Conservation (phyloP, 441 rosid species). For the Daphne laureola region DNA sequence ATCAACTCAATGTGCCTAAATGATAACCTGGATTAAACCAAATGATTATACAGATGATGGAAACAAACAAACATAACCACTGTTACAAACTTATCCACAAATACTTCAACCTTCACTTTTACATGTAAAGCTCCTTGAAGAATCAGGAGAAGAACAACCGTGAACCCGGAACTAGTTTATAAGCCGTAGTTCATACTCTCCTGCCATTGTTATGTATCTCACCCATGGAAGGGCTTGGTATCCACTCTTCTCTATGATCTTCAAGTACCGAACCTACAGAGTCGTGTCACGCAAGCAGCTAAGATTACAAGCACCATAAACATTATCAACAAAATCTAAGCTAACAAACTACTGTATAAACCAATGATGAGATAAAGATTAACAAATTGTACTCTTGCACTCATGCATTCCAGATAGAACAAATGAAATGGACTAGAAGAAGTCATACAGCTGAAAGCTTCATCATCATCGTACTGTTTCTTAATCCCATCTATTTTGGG, state of each 20-base stretch:
- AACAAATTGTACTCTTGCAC: too few species aligned
- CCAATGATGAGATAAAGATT: too few species aligned
- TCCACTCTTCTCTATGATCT: conserved; percentile 83
- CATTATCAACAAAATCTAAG: too few species aligned
- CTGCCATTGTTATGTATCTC: conserved; percentile 84
- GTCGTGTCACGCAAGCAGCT: background rate
- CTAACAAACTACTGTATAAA: too few species aligned
- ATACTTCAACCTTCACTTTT: background rate
- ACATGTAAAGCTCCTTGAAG: conserved; percentile 12
- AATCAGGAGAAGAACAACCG: too few species aligned
- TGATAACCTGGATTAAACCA: background rate
- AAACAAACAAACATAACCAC: background rate
- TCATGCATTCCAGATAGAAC: too few species aligned
- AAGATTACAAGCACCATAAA: too few species aligned
- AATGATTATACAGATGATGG: background rate
- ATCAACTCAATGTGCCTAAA: background rate
- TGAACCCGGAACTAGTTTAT: conserved; percentile 8
- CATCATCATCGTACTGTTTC: too few species aligned
- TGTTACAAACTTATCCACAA: background rate
- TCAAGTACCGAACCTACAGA: conserved; percentile 66
- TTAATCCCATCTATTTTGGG: too few species aligned
- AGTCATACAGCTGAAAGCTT: too few species aligned
- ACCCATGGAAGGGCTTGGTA: conserved; percentile 90
- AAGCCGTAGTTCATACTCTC: conserved; percentile 80
- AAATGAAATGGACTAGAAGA: too few species aligned